These are phyloP conservation scores for Mycena olivaceomarginata DNA, from an alignment of 768 basidiomycete genomes.

Conservation along the genomic window DNA sequence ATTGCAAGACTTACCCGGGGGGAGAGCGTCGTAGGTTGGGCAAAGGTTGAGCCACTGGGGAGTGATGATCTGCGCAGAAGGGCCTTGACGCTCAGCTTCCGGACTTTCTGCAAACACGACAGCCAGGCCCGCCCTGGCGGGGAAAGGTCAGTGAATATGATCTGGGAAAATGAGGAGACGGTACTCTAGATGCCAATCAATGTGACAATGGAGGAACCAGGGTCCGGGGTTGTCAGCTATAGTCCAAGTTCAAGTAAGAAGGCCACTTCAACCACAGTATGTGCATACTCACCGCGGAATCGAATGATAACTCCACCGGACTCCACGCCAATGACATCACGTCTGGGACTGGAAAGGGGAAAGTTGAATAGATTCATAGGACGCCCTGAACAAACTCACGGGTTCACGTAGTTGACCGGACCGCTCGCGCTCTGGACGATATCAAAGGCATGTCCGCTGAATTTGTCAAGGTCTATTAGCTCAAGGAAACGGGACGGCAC, in stretches of 20 bases:
- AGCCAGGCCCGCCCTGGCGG: conserved; percentile 57
- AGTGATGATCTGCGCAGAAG: conserved; percentile 48
- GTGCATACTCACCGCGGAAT: conserved; percentile 11
- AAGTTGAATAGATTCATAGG: background rate
- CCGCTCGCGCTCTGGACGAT: conserved; percentile 46
- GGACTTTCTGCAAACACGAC: conserved; percentile 61
- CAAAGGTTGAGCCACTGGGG: conserved; percentile 43
- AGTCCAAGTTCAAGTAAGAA: background rate
- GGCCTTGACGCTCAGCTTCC: conserved; percentile 49
- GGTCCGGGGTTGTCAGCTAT: background rate
- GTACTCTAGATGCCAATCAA: conserved; percentile 59
- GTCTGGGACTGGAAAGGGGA: conserved; percentile 42
- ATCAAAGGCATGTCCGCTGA: conserved; percentile 52
- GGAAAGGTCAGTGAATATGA: background rate
- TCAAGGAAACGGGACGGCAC: background rate
- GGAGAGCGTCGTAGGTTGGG: conserved; percentile 32
- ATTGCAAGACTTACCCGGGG: background rate
- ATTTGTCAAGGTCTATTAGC: background rate
- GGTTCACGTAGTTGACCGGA: conserved; percentile 47
- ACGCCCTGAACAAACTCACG: conserved; percentile 6
- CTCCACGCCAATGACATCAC: conserved; percentile 48
- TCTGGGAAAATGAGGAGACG: background rate
- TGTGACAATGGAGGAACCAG: conserved; percentile 18
- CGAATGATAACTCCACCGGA: conserved; percentile 21
- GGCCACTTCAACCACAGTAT: background rate